phyloP scores from a whole-genome alignment of 345 rosid species.

The Gossypium herbaceum region DNA sequence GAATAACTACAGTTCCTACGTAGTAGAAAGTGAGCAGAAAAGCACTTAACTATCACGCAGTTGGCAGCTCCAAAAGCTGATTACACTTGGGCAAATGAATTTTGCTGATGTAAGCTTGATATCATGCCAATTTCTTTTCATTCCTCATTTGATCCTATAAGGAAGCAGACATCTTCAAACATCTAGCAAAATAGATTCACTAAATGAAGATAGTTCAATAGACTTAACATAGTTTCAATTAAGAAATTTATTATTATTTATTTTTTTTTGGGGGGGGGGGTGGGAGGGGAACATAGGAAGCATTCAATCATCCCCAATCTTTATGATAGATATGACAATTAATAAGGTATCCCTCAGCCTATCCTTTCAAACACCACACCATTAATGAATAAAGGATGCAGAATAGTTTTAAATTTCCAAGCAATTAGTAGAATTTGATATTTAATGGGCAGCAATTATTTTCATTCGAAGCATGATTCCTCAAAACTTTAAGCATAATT shows the following conservation, averaged over 20 bases:
- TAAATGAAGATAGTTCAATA: background rate
- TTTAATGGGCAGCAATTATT: background rate
- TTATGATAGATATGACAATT: background rate
- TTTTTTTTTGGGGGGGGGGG: too few relatives aligned
- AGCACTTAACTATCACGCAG: background rate
- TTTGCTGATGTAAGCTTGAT: background rate
- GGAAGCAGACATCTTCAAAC: background rate
- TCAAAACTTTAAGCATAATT: background rate
- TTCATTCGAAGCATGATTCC: background rate
- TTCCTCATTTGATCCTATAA: background rate
- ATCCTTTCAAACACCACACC: background rate
- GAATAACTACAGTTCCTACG: background rate
- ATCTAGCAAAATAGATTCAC: background rate
- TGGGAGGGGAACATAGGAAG: background rate
- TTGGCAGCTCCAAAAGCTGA: background rate
- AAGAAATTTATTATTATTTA: too few relatives aligned
- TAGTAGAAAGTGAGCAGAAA: background rate
- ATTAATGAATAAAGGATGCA: background rate
- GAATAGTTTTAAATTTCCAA: background rate
- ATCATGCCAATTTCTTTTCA: background rate
- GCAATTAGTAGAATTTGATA: background rate
- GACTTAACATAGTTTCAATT: too few relatives aligned
- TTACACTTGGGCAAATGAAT: background rate
- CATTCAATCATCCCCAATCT: slow-evolving; percentile 4
- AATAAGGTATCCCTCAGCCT: background rate